These are phyloP conservation scores for Geoglossum cookeanum DNA, from an alignment of 2,329 filamentous ascomycete species.

Conservation along the genomic window DNA sequence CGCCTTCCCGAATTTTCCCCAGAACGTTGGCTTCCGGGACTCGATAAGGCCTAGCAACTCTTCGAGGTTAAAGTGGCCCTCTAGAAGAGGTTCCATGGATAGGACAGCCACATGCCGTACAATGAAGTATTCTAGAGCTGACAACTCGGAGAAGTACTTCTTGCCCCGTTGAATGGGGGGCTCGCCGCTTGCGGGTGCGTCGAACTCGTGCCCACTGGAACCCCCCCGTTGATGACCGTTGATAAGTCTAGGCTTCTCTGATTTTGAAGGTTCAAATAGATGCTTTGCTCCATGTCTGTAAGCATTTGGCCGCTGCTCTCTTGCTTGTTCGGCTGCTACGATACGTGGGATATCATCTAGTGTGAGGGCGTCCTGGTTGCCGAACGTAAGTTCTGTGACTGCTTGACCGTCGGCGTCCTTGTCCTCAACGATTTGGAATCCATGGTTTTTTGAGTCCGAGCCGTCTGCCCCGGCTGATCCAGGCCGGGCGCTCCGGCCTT, in stretches of 20 bases:
- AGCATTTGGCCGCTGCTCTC: constrained; percentile 68
- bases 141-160: constrained; percentile 90
- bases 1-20: constrained; percentile 94
- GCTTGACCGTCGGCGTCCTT: constrained; percentile 48
- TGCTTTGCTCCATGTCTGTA: constrained; percentile 58
- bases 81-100: constrained; percentile 82
- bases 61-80: constrained; percentile 80
- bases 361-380: constrained; percentile 76
- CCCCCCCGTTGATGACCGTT: constrained; percentile 47
- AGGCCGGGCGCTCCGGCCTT: constrained; percentile 46
- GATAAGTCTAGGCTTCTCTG: constrained; percentile 45
- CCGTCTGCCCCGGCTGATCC: constrained; percentile 50
- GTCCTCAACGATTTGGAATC: constrained; percentile 67
- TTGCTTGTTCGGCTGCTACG: constrained; percentile 84
- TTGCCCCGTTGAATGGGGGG: constrained; percentile 39
- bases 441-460: constrained; percentile 32
- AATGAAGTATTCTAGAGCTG: constrained; percentile 91
- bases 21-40: constrained; percentile 82
- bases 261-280: constrained; percentile 35
- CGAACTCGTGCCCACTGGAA: constrained; percentile 31
- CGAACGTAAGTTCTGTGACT: constrained; percentile 66
- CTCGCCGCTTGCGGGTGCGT: constrained; percentile 28
- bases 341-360: constrained; percentile 93
- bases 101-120: constrained; percentile 87
- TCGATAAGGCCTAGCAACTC: constrained; percentile 87